Conservation (phyloP, 257 asterid species). For the Fraxinus cuspidata region DNA sequence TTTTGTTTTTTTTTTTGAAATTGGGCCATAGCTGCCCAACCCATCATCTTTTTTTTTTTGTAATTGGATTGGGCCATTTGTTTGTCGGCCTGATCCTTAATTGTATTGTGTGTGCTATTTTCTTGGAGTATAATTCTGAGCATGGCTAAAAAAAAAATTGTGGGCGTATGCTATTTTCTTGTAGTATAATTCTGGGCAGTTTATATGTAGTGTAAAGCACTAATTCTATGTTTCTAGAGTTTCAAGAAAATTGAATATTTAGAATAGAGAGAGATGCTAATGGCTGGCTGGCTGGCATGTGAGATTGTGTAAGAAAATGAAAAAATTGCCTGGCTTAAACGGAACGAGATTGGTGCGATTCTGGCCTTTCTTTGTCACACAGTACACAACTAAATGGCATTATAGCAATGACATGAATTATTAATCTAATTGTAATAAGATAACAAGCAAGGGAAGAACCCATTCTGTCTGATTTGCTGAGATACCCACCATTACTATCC, state of each 20-base stretch:
- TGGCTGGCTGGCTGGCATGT: conserved; percentile 29
- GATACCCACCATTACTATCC: conserved; percentile 24
- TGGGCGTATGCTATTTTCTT: conserved; percentile 21
- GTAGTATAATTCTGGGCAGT: conserved; percentile 34
- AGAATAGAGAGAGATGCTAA: conserved; percentile 25
- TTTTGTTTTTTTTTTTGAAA: too few species aligned
- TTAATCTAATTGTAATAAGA: not conserved
- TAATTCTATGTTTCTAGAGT: conserved; percentile 29
- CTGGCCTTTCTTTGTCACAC: conserved; percentile 20
- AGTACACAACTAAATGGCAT: not conserved
- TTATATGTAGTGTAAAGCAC: conserved; percentile 37
- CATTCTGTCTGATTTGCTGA: conserved; percentile 35
- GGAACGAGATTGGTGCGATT: conserved; percentile 39
- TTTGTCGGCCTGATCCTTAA: too few species aligned
- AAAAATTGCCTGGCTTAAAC: conserved; percentile 52
- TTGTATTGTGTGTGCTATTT: too few species aligned
- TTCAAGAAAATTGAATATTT: conserved; percentile 37
- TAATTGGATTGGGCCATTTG: too few species aligned
- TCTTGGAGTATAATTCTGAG: conserved; percentile 37
- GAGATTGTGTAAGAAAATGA: conserved; percentile 30
- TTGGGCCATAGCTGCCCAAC: too few species aligned
- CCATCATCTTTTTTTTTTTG: too few species aligned
- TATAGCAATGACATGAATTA: not conserved
- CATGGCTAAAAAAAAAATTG: conserved; percentile 19
- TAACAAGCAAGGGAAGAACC: conserved; percentile 38